Conservation (phyloP, 2,329 filamentous ascomycete species). For the Zarea fungicola region DNA sequence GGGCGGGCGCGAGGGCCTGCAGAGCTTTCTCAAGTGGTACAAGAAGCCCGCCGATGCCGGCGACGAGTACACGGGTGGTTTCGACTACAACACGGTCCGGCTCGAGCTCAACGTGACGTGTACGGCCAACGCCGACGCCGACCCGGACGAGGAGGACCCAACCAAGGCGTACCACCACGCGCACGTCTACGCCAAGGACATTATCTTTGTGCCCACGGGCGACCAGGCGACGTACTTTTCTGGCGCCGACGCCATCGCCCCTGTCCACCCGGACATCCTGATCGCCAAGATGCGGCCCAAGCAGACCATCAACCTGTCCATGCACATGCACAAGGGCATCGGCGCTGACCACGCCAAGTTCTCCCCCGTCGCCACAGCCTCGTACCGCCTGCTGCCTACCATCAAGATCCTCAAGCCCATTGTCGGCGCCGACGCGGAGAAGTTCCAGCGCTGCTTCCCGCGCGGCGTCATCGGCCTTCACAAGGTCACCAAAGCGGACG, state of each 20-base stretch:
- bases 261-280: conserved; percentile 87
- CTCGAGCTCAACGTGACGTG: conserved; percentile 75
- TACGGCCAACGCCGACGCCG: conserved; percentile 69
- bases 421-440: conserved; percentile 76
- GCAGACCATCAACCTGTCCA: conserved; percentile 77
- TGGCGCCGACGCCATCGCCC: conserved; percentile 62
- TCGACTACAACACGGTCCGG: conserved; percentile 83
- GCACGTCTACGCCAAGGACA: conserved; percentile 73
- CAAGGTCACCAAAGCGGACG: conserved; percentile 63
- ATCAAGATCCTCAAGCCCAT: conserved; percentile 84
- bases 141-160: conserved; percentile 70
- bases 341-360: conserved; percentile 96
- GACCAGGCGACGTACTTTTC: conserved; percentile 65
- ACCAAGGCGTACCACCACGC: conserved; percentile 80
- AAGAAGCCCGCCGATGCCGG: conserved; percentile 62
- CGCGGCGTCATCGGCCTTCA: conserved; percentile 80
- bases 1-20: conserved; percentile 69
- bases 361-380: conserved; percentile 90
- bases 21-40: conserved; percentile 75
- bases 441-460: conserved; percentile 88
- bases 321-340: conserved; percentile 93
- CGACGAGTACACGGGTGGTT: conserved; percentile 53
- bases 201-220: conserved; percentile 72
- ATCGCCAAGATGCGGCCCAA: conserved; percentile 90
- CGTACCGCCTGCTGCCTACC: conserved; percentile 82